phyloP scores from a whole-genome alignment of 108 stramenopile genomes.

The Cyclotella atomus region DNA sequence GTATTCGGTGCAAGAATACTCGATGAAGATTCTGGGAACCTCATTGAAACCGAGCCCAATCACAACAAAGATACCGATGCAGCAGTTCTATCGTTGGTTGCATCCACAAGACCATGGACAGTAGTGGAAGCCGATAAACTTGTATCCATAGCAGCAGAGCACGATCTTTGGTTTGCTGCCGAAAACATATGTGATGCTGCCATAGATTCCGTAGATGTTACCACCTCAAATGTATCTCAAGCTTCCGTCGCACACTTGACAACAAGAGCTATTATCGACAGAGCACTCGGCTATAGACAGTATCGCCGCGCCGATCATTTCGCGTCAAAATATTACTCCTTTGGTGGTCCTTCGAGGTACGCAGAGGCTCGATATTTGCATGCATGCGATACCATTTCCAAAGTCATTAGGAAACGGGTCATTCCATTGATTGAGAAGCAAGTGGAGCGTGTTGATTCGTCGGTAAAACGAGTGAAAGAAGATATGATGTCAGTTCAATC shows the following conservation, averaged over 20 bases:
- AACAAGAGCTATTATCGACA: conserved; percentile 60
- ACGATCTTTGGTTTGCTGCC: conserved; percentile 67
- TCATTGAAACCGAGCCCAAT: background rate
- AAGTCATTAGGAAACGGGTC: conserved; percentile 60
- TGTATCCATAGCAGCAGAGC: conserved; percentile 53
- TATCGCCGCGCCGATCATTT: conserved; percentile 71
- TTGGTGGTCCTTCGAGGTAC: conserved; percentile 63
- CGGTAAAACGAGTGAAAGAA: conserved; percentile 40
- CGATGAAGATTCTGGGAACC: background rate
- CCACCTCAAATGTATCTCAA: background rate
- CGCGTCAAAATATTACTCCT: conserved; percentile 62
- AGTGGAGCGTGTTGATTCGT: conserved; percentile 69
- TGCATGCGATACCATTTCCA: conserved; percentile 74
- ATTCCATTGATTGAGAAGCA: conserved; percentile 71
- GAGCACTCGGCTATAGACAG: conserved; percentile 58
- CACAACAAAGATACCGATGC: conserved; percentile 56
- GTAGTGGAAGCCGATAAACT: conserved; percentile 42
- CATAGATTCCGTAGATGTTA: conserved; percentile 14
- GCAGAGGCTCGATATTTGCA: conserved; percentile 75
- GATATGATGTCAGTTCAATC: conserved; percentile 16
- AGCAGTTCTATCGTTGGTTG: conserved; percentile 58
- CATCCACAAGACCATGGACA: conserved; percentile 62
- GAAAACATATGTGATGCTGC: conserved; percentile 65
- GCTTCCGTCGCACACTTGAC: conserved; percentile 45
- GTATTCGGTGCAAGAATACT: conserved; percentile 43